Evolutionary conservation across 2,329 filamentous ascomycete species (phyloP).

Genomic region (Diplodia sapinea): DNA sequence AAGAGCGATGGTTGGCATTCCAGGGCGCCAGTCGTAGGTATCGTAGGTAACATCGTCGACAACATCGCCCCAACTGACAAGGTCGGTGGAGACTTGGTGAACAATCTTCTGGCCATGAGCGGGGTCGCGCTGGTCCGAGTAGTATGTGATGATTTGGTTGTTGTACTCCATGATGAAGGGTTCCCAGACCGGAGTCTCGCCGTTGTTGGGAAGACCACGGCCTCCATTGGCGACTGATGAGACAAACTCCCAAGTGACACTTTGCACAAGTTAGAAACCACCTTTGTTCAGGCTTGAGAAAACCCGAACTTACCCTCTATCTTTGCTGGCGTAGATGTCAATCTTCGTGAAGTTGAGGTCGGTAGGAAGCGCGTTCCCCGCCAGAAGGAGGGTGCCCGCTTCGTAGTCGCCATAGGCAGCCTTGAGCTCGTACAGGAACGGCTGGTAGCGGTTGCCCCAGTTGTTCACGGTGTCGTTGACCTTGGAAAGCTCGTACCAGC

Average conservation of each 20-base stretch:
- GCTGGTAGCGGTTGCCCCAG: conserved; percentile 72
- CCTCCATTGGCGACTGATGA: conserved; percentile 69
- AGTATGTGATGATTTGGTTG: conserved; percentile 68
- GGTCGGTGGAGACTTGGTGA: conserved; percentile 66
- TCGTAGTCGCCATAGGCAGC: conserved; percentile 62
- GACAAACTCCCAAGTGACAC: conserved; percentile 67
- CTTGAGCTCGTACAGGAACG: conserved; percentile 69
- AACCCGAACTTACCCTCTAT: conserved; percentile 54
- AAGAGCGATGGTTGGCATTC: conserved; percentile 68
- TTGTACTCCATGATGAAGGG: conserved; percentile 68
- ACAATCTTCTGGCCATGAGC: conserved; percentile 71
- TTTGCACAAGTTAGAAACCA: conserved; percentile 9
- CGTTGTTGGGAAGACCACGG: conserved; percentile 67
- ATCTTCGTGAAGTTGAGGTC: conserved; percentile 69
- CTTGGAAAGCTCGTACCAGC: conserved; percentile 68
- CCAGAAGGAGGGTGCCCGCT: conserved; percentile 67
- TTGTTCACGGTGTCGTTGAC: conserved; percentile 69
- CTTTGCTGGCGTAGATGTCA: conserved; percentile 69
- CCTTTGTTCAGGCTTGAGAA: not conserved
- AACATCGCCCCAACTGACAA: conserved; percentile 63
- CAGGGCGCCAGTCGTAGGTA: conserved; percentile 68
- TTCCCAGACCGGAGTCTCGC: conserved; percentile 73
- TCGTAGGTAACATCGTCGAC: conserved; percentile 68
- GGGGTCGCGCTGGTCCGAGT: conserved; percentile 70
- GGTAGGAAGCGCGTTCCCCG: conserved; percentile 65